Evolutionary conservation across 2,329 filamentous ascomycete species (phyloP), one percentile per base, ranked within the genome.

Genomic region (Colletotrichum sp.): DNA sequence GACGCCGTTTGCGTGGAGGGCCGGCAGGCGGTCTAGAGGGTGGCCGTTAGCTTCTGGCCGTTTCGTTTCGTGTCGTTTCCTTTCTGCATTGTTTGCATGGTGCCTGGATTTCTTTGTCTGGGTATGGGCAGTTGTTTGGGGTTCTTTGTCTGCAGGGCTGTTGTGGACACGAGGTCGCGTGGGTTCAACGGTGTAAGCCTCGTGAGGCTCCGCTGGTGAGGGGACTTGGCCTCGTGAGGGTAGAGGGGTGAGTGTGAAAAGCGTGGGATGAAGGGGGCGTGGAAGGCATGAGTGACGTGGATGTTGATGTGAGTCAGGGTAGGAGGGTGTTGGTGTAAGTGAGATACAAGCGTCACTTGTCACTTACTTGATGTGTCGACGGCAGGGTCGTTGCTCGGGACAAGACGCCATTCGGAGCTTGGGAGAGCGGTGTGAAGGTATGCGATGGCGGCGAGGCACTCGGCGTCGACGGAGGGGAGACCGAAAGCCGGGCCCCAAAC

Each of bases 401-500:
- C 87, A 77, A 98, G 86, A 77, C 90, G 88, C 94, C 94, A 98
- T 62, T 83, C 82, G 79, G 90, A 85, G 64, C 88, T 85, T 72
- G 91, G 89, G 28, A 95, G 87, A 74, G 89, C 90, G 80, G 92
- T 88, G 76, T 92, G 90, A 73, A 98, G 89, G 83, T 96, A 96
- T 69, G 95, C 92, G 79, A 98, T 92, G 59, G 94, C 90, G 32
- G 96, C 96, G 76, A 98, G 91, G 83, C 96, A 99, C 87, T 98
- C 95, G 62, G 96, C 89, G 81, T 99, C 96, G 81, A 99, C 94
- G 59, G 97, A 99, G 16, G 96, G 93, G 60, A 98, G 91, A 55
- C 93, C 93, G 84, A 98, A 98, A 55, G 95, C 96, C 71, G 95
- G 93, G 66, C 96, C 96, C 94, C 96, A 98, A 81, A 98, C 91